Percentiles rank a stretch among this genome's conserved stretches.
These are phyloP conservation scores for Decorospora gaudefroyi DNA, from an alignment of 2,329 filamentous ascomycete genomes.

Conservation along the genomic window DNA sequence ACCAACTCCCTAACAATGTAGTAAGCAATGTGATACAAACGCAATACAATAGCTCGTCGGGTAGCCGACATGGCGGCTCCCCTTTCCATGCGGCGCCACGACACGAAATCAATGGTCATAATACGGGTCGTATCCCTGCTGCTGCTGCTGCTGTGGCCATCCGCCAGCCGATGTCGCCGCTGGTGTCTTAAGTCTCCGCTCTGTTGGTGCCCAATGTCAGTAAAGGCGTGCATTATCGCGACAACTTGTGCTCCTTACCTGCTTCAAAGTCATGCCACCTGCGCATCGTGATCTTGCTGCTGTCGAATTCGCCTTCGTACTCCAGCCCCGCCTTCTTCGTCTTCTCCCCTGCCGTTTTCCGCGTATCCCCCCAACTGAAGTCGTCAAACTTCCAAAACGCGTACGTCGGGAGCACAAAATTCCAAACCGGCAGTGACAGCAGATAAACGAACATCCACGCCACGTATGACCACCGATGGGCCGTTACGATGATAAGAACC, in stretches of 20 bases:
- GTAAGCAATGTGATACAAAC: constrained; percentile 34
- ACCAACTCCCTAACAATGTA: constrained; percentile 35
- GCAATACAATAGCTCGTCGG: constrained; percentile 33
- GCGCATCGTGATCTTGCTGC: constrained; percentile 99
- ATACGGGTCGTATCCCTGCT: constrained; percentile 48
- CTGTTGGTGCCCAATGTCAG: constrained; percentile 42
- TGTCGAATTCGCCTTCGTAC: constrained; percentile 95
- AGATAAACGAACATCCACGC: constrained; percentile 98
- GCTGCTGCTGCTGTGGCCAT: constrained; percentile 43
- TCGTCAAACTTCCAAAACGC: constrained; percentile 99
- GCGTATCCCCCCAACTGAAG: constrained; percentile 98
- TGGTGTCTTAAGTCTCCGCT: constrained; percentile 50
- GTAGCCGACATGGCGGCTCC: constrained; percentile 23
- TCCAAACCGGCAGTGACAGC: constrained; percentile 91
- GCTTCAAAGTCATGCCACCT: constrained; percentile 92
- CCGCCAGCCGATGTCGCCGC: constrained; percentile 43
- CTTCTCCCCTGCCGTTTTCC: constrained; percentile 90
- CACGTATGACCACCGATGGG: constrained; percentile 89
- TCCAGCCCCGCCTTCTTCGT: constrained; percentile 85
- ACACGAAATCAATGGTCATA: constrained; percentile 46
- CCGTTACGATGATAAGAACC: constrained; percentile 88
- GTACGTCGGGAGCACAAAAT: constrained; percentile 91
- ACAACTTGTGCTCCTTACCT: constrained; percentile 52
- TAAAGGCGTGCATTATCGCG: constrained; percentile 23
- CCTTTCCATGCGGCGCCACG: constrained; percentile 37